Evolutionary conservation across 257 asterid genomes (phyloP), one percentile per base, ranked within the genome.

Genomic region (Plantago elongata): DNA sequence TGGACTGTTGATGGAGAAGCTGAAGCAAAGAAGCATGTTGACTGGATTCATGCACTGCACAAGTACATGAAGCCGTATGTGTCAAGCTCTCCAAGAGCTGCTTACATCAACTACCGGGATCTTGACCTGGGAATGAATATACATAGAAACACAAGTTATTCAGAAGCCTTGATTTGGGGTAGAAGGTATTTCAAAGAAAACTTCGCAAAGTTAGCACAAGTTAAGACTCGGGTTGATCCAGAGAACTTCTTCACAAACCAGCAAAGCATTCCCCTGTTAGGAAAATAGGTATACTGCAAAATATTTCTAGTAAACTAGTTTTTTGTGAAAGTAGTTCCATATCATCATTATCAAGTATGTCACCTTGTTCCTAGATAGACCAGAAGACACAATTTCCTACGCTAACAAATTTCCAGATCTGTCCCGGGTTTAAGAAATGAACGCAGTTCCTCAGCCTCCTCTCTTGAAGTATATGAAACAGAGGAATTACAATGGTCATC

Each of bases 41-140:
- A 68, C 4, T 82, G 91, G 94, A 69, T 80, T 0, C 30, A 54
- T 14, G 60, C 29, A 49, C 18, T 85, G 15, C 74, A 85, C 18
- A 30, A 65, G 29, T 67, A 59, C 57, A 81, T 85, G 95, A 62
- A 67, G 2, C 74, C 74, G 0, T 70, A 57, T 61, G 89, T 83
- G 7, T 76, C 89, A 0, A 13, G 45, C 9, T 73, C 76, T 5
- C 90, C 94, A 1, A 67, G 95, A 30, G 62, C 63, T 9, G 89
- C 91, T 0, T 84, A 79, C 49, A 1, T 79, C 30, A 87, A 87
- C 62, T 77, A 78, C 52, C 76, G 83, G 57, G 90, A 84, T 75
- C 77, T 87, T 13, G 94, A 84, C 61, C 54, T 81, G 51, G 90
- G 94, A 48, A 52, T 17, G 51, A 79, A 81, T 14, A 6, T 43